Conservation (phyloP, 768 basidiomycete genomes). For the Kwoniella dendrophila region DNA sequence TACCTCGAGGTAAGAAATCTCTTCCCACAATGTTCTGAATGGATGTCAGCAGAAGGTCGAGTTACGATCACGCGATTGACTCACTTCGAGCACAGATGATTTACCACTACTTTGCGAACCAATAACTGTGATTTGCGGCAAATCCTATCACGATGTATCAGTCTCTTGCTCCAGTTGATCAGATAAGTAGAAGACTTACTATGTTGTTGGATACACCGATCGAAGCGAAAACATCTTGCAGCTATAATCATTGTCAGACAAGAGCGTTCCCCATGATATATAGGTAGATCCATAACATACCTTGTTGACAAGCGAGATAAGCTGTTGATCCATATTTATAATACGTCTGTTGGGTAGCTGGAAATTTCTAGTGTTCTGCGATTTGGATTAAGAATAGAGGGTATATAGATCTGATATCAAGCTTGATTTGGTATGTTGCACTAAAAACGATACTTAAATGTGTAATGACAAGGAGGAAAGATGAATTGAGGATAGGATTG, state of each 20-base stretch:
- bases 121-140: conserved; percentile 60
- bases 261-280: conserved; percentile 1
- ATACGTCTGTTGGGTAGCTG: too few species aligned
- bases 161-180: conserved; percentile 4
- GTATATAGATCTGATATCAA: neutral
- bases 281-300: conserved; percentile 36
- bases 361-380: neutral
- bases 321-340: conserved; percentile 57
- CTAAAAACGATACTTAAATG: neutral
- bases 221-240: conserved; percentile 57
- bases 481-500: neutral
- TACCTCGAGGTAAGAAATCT: conserved; percentile 97
- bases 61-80: conserved; percentile 5
- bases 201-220: conserved; percentile 55
- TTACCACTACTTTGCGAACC: conserved; percentile 59
- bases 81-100: conserved; percentile 59
- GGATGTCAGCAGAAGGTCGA: neutral
- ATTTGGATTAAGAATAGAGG: neutral
- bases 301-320: conserved; percentile 58
- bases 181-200: conserved; percentile 33
- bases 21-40: conserved; percentile 91
- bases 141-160: conserved; percentile 45
- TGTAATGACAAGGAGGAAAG: neutral
- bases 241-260: conserved; percentile 24
- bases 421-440: neutral